Conservation (phyloP, 352 stramenopile genomes). For the Globisporangium mamillatum region DNA sequence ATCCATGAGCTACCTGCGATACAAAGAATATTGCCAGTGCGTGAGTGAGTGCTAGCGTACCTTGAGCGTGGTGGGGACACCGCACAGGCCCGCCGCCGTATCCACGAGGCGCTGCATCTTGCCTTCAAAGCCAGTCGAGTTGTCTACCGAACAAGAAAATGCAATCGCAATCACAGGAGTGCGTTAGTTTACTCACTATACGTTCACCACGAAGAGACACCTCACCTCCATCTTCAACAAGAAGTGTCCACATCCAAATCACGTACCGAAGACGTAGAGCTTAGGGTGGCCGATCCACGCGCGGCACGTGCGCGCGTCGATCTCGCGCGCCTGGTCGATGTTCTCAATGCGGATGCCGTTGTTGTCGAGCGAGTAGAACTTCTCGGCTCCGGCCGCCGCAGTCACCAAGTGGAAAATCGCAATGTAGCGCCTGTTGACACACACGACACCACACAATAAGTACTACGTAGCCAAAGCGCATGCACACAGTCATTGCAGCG, state of each 20-base stretch:
- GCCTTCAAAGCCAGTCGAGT: slow-evolving; percentile 77
- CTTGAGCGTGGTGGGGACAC: slow-evolving; percentile 75
- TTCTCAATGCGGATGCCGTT: slow-evolving; percentile 95
- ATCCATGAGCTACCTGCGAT: too few species aligned
- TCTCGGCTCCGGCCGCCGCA: slow-evolving; percentile 91
- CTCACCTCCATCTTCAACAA: too few species aligned
- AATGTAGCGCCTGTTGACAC: slow-evolving; percentile 55
- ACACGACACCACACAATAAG: background rate
- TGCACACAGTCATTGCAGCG: background rate
- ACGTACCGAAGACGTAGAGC: slow-evolving; percentile 76
- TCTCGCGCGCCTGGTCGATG: slow-evolving; percentile 83
- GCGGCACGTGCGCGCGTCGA: slow-evolving; percentile 80
- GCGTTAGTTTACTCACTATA: background rate
- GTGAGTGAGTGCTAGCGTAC: slow-evolving; percentile 5
- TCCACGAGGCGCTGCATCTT: slow-evolving; percentile 89
- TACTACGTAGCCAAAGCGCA: background rate
- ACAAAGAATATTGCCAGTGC: too few species aligned
- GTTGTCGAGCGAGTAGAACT: slow-evolving; percentile 97
- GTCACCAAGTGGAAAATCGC: slow-evolving; percentile 88
- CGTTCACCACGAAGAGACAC: too few species aligned
- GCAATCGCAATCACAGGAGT: background rate
- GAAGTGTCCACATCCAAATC: background rate
- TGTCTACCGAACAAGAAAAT: slow-evolving; percentile 40
- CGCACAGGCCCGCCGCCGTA: slow-evolving; percentile 65
- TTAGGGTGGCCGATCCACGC: slow-evolving; percentile 86